phyloP scores from a whole-genome alignment of 345 rosid genomes.

The Syzygium jambos region DNA sequence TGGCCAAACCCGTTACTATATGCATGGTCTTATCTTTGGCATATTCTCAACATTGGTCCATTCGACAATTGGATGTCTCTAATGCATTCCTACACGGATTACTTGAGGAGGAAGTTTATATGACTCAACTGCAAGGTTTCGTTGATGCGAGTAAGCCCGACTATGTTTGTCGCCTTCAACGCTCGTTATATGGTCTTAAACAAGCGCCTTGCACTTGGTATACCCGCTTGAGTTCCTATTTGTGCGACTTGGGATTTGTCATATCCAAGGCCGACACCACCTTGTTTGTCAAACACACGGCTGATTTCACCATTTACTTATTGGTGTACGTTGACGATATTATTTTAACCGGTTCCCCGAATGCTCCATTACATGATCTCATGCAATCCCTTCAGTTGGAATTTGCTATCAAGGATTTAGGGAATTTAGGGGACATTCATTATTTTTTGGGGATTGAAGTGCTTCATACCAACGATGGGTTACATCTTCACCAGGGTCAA shows the following conservation, averaged over 20 bases:
- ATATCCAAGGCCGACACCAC: background rate
- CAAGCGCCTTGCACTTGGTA: background rate
- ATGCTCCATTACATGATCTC: background rate
- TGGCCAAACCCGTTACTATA: no score
- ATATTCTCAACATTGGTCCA: background rate
- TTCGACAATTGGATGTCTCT: background rate
- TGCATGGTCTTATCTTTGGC: background rate
- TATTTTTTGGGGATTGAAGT: background rate
- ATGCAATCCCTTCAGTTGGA: background rate
- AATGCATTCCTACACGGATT: background rate
- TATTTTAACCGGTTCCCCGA: no score
- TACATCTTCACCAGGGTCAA: background rate
- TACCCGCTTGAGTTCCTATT: background rate
- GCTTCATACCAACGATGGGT: background rate
- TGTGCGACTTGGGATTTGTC: background rate
- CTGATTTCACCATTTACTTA: background rate
- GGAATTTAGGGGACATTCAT: background rate
- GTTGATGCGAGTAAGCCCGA: background rate
- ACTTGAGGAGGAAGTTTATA: background rate
- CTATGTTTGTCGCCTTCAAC: accelerated
- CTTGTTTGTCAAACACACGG: background rate
- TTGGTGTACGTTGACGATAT: background rate
- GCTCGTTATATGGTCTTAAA: background rate
- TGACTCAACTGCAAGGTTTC: background rate
- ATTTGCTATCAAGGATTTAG: background rate